phyloP scores from a whole-genome alignment of 768 basidiomycete genomes.

The Agaricus subrufescens region DNA sequence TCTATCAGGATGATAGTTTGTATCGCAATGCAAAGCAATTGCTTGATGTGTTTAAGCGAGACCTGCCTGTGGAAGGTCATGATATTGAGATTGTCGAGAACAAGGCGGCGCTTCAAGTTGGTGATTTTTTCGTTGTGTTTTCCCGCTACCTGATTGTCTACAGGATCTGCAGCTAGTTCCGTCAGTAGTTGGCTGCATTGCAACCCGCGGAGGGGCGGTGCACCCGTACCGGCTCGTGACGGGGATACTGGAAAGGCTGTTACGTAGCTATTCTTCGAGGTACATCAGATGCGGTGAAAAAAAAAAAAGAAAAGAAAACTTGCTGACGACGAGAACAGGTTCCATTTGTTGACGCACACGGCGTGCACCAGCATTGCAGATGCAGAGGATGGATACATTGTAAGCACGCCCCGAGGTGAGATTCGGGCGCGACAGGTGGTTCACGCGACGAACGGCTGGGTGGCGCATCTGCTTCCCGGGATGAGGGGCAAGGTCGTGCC shows the following conservation, averaged over 20 bases:
- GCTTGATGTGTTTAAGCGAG: slow-evolving; percentile 39
- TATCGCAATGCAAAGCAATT: slow-evolving; percentile 40
- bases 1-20: slow-evolving; percentile 36
- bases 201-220: slow-evolving; percentile 52
- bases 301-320: too few species aligned
- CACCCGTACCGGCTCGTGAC: slow-evolving; percentile 72
- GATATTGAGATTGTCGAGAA: slow-evolving; percentile 28
- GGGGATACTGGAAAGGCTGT: slow-evolving; percentile 47
- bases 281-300: background rate
- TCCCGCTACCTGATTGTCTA: background rate
- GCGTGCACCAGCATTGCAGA: slow-evolving; percentile 51
- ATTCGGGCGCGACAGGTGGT: slow-evolving; percentile 61
- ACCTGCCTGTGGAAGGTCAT: slow-evolving; percentile 46
- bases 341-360: slow-evolving; percentile 54
- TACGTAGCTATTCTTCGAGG: slow-evolving; percentile 45
- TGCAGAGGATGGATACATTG: slow-evolving; percentile 33
- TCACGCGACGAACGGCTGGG: slow-evolving; percentile 85
- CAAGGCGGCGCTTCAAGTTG: slow-evolving; percentile 24
- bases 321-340: slow-evolving; percentile 28
- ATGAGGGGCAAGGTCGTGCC: slow-evolving; percentile 64
- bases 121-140: slow-evolving; percentile 1
- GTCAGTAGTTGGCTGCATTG: slow-evolving; percentile 44
- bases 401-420: slow-evolving; percentile 58
- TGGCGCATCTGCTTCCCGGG: slow-evolving; percentile 61
- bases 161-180: slow-evolving; percentile 49